Evolutionary conservation across 2,329 filamentous ascomycete genomes (phyloP), one percentile per base, ranked within the genome.

Genomic region (Beauveria brongniartii): DNA sequence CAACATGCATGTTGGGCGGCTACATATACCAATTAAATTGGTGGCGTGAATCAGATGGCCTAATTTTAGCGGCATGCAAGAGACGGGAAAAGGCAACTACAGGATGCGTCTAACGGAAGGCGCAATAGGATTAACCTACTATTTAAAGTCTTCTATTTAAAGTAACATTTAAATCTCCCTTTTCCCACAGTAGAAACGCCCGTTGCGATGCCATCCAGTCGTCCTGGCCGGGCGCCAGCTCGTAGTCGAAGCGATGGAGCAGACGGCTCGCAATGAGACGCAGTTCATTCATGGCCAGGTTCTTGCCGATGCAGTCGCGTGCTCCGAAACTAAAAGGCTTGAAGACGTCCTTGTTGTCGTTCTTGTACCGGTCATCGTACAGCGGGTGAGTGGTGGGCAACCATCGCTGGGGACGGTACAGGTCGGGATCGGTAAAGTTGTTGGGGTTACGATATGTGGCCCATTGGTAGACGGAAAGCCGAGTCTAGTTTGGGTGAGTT

Each of bases 401-500:
- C 72, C 77, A 83, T 0, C 81, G 73, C 65, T 83, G 78, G 0
- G 81, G 81, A 5, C 70, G 71, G 65, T 76, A 84, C 0, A 66
- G 67, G 24, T 76, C 69, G 0, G 81, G 75, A 1, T 79, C 71
- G 10, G 69, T 70, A 66, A 81, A 84, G 64, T 79, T 72, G 10
- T 69, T 66, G 1, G 74, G 69, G 55, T 75, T 75, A 62, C 75
- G 75, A 64, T 77, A 77, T n/a, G 76, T 70, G 2, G 77, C 71
- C 66, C 72, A 79, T 41, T 81, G 78, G 48, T 74, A 72, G 1
- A 80, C 70, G 0, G 73, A 71, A 0, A 82, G 34, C 26, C 28
- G 16, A 2, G 54, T 56, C 54, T 56, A 3, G 41, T 3, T 3
- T 37, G 12, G 41, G 51, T 12, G 18, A 34, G 43, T 22, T 18